Base-by-base conservation (phyloP, 495 filamentous ascomycete species). In the Penicillium bialowiezense region DNA sequence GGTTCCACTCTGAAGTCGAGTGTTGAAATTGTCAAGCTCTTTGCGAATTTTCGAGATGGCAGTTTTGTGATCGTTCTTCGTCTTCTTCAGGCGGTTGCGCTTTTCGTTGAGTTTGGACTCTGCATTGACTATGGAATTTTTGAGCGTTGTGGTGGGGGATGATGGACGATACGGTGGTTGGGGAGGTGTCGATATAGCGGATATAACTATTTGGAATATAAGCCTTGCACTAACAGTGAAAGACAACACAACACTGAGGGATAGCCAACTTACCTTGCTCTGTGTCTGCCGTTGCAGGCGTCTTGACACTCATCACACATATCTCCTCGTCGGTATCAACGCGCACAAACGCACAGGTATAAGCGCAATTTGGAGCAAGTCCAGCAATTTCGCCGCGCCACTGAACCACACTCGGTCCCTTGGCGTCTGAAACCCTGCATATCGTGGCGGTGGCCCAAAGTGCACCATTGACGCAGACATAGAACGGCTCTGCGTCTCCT, bases 381-480 rank as follows among this genome's bases (percentile, higher is more conserved):
- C 91, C 91, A 41, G 88, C 93, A 23, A 97, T 89, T 68, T 95
- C 89, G 33, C 90, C 91, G 37, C 78, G 79, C 86, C 87, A 96
- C 43, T 72, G 64, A 23, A 66, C 66, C 42, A 65, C 54, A 51
- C 61, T 80, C 36, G 81, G 76, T 15, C 73, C 79, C 50, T 79
- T 80, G 45, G 59, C 47, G 50, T 77, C 71, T 12, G 65, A 62
- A 21, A 79, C 74, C 33, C 74, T 73, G 42, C 72, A 75, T 55
- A 95, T 88, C 29, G 80, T 79, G 7, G 85, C 88, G 12, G 90
- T 90, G 46, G 88, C 87, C 91, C 91, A 97, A 37, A 87, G 76
- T 1, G 90, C 89, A 23, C 90, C 84, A 59, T 97, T 96, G 49
- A 97, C 85, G 55, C 87, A 84, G 31, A 97, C 86, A 55, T 87